Evolutionary conservation across 2,329 filamentous ascomycete species (phyloP).

Genomic region (Penicillium oxalicum): DNA sequence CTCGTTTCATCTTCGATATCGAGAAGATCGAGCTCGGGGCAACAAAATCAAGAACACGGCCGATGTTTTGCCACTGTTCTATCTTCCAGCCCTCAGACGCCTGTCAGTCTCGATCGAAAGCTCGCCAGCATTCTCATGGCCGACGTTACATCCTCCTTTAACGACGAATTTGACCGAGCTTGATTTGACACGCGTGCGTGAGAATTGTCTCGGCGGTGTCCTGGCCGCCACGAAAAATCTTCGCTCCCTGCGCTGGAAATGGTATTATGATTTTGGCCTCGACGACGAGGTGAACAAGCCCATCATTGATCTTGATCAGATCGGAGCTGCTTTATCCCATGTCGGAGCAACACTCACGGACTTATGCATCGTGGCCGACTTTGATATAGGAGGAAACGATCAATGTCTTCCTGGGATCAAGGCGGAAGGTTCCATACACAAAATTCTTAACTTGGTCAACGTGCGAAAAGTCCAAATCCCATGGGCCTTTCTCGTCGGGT

Average conservation of each 20-base stretch:
- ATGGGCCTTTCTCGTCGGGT: not conserved
- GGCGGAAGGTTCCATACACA: not conserved
- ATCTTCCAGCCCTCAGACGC: slow-evolving; percentile 14
- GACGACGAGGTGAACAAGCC: slow-evolving; percentile 3
- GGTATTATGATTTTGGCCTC: slow-evolving; percentile 6
- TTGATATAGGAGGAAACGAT: not conserved
- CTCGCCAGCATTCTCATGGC: slow-evolving; percentile 12
- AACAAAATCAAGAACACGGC: slow-evolving; percentile 8
- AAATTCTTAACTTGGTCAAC: not conserved
- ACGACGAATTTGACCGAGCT: slow-evolving; percentile 7
- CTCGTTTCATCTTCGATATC: not conserved
- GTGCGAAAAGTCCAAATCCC: not conserved
- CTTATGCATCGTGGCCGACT: slow-evolving; percentile 11
- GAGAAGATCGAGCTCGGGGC: not conserved
- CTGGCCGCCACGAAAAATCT: slow-evolving; percentile 8
- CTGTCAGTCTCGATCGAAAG: slow-evolving; percentile 15
- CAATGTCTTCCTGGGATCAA: not conserved
- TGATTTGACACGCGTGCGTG: slow-evolving; percentile 8
- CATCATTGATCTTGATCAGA: slow-evolving; percentile 12
- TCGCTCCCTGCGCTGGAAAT: slow-evolving; percentile 8
- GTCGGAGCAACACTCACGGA: slow-evolving; percentile 15
- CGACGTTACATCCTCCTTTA: slow-evolving; percentile 1
- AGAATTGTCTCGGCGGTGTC: slow-evolving; percentile 8
- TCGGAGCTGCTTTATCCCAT: slow-evolving; percentile 14
- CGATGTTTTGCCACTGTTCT: slow-evolving; percentile 17